Conservation (phyloP, 768 basidiomycete genomes). For the Lactarius sp. region DNA sequence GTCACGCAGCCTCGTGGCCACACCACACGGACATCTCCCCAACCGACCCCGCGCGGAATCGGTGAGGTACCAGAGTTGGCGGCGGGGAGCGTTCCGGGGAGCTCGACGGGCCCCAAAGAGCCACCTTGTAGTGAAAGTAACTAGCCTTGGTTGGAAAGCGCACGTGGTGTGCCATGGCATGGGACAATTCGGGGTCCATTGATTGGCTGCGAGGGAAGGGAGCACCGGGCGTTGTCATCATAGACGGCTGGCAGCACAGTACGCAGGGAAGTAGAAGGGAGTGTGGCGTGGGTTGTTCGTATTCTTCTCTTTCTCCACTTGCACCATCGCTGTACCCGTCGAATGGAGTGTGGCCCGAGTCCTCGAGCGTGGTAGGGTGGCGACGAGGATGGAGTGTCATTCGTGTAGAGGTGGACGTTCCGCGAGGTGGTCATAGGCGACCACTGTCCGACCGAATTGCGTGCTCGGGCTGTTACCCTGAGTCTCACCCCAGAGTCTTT, state of each 20-base stretch:
- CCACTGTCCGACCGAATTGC: background rate
- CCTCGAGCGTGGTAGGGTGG: background rate
- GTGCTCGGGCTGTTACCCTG: conserved; percentile 2
- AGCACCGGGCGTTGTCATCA: conserved; percentile 69
- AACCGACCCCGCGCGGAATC: conserved; percentile 8
- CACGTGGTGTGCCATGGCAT: conserved; percentile 34
- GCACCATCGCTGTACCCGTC: background rate
- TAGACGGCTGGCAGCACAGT: conserved; percentile 39
- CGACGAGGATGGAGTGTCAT: background rate
- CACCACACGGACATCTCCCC: background rate
- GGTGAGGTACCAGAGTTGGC: background rate
- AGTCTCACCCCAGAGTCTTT: conserved; percentile 1
- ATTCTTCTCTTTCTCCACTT: conserved; percentile 16
- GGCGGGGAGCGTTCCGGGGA: background rate
- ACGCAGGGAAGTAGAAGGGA: conserved; percentile 32
- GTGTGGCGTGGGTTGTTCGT: conserved; percentile 26
- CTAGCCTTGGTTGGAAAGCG: conserved; percentile 33
- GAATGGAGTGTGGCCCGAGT: conserved; percentile 27
- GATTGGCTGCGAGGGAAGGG: conserved; percentile 71
- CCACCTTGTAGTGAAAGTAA: conserved; percentile 15
- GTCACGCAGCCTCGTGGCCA: background rate
- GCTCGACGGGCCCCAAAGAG: conserved; percentile 11
- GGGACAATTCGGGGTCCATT: conserved; percentile 39
- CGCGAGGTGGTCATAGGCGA: conserved; percentile 4
- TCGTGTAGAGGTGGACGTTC: conserved; percentile 14